Evolutionary conservation across 768 basidiomycete species (phyloP).

Genomic region (Multifurca ochricompacta): DNA sequence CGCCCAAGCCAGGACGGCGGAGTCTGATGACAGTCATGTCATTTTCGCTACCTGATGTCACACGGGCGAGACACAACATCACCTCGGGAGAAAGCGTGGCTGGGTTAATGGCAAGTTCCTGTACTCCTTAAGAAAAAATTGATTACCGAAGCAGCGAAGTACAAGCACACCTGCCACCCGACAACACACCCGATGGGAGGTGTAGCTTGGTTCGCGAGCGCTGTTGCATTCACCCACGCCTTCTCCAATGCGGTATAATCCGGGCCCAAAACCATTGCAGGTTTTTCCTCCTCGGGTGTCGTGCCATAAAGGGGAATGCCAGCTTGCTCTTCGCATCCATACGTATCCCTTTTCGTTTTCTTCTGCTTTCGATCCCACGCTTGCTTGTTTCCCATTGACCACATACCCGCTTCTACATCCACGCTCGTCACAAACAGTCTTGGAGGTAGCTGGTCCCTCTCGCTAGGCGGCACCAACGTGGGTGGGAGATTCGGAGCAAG

Average conservation of each 20-base stretch:
- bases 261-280: neutral
- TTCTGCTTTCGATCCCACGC: conserved; percentile 28
- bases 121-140: neutral
- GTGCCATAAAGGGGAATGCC: conserved; percentile 29
- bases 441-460: conserved; percentile 47
- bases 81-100: conserved; percentile 53
- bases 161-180: conserved; percentile 30
- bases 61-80: conserved; percentile 39
- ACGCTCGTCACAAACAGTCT: conserved; percentile 67
- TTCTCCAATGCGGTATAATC: conserved; percentile 24
- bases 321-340: conserved; percentile 11
- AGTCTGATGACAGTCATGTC: conserved; percentile 22
- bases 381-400: conserved; percentile 22
- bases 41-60: conserved; percentile 27
- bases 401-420: conserved; percentile 52
- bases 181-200: conserved; percentile 24
- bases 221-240: conserved; percentile 24
- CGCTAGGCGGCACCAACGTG: conserved; percentile 56
- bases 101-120: conserved; percentile 56
- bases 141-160: neutral
- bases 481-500: conserved; percentile 21
- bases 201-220: conserved; percentile 17
- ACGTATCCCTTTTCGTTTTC: conserved; percentile 27
- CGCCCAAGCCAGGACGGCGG: conserved; percentile 13
- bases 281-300: conserved; percentile 12